Conservation (phyloP, 192 early-diverging fungal species). For the Coemansia biformis region DNA sequence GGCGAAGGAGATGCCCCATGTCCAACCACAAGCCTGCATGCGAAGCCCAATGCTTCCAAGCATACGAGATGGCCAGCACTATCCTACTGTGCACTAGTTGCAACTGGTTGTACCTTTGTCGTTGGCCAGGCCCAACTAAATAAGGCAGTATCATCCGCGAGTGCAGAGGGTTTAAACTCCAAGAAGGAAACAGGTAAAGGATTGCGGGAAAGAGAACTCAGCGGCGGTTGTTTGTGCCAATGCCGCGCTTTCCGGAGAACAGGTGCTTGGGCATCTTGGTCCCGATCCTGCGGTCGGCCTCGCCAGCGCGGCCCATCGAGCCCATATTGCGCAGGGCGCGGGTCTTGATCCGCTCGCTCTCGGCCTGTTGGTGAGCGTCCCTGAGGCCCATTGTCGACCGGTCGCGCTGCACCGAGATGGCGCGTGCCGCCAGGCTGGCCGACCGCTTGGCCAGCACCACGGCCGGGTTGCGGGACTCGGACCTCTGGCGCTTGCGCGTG, state of each 20-base stretch:
- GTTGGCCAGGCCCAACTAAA: no score
- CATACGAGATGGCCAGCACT: no score
- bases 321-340: slow-evolving; percentile 69
- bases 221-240: slow-evolving; percentile 76
- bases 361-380: slow-evolving; percentile 47
- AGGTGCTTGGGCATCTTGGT: slow-evolving; percentile 98
- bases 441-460: slow-evolving; percentile 57
- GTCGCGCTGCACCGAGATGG: slow-evolving; percentile 55
- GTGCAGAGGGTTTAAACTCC: no score
- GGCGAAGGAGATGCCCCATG: no score
- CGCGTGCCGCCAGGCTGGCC: slow-evolving; percentile 57
- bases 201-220: slow-evolving; percentile 23
- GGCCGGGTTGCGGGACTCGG: slow-evolving; percentile 59
- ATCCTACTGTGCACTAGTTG: no score
- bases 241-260: slow-evolving; percentile 85
- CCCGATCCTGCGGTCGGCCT: slow-evolving; percentile 88
- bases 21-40: no score
- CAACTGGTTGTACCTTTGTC: no score
- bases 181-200: not conserved
- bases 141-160: no score
- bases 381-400: slow-evolving; percentile 74
- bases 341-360: slow-evolving; percentile 70
- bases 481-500: slow-evolving; percentile 71
- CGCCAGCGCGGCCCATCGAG: slow-evolving; percentile 75
- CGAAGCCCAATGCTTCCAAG: no score